Evolutionary conservation across 2,329 filamentous ascomycete genomes (phyloP).

Genomic region (Fusarium beomiforme): DNA sequence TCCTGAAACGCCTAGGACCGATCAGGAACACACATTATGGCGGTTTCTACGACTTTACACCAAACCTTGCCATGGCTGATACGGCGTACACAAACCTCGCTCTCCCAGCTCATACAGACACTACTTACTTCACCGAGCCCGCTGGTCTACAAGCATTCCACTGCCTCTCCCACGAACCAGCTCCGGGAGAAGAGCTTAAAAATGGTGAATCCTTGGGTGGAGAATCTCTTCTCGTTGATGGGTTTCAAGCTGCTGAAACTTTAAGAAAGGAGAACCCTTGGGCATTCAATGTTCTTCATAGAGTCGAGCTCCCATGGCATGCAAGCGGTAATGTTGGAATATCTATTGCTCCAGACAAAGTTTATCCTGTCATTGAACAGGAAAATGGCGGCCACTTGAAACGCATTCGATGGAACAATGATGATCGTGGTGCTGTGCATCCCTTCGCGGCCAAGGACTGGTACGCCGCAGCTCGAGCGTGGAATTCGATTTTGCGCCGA

Average conservation of each 20-base stretch:
- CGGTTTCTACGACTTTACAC: conserved; percentile 82
- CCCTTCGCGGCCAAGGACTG: conserved; percentile 61
- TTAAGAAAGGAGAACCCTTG: conserved; percentile 64
- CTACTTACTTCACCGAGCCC: conserved; percentile 94
- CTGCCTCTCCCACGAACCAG: conserved; percentile 75
- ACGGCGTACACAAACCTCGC: conserved; percentile 90
- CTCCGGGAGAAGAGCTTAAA: conserved; percentile 39
- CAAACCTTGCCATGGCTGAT: conserved; percentile 87
- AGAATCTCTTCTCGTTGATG: conserved; percentile 84
- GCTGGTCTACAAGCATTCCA: conserved; percentile 94
- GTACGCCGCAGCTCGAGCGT: conserved; percentile 84
- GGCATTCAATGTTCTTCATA: conserved; percentile 67
- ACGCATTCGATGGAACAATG: conserved; percentile 92
- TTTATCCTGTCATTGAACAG: conserved; percentile 76
- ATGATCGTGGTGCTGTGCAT: conserved; percentile 77
- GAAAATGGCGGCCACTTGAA: conserved; percentile 56
- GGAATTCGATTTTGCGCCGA: conserved; percentile 74
- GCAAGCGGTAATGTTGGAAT: conserved; percentile 90
- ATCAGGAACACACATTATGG: conserved; percentile 94
- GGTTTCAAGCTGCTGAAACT: conserved; percentile 75
- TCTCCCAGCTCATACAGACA: conserved; percentile 90
- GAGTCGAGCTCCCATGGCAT: conserved; percentile 75
- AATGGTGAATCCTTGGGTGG: conserved; percentile 67
- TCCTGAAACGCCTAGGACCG: conserved; percentile 79
- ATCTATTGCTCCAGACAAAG: conserved; percentile 76